Conservation (phyloP, 1,284 basidiomycete genomes). For the Hymenochaete sp. region DNA sequence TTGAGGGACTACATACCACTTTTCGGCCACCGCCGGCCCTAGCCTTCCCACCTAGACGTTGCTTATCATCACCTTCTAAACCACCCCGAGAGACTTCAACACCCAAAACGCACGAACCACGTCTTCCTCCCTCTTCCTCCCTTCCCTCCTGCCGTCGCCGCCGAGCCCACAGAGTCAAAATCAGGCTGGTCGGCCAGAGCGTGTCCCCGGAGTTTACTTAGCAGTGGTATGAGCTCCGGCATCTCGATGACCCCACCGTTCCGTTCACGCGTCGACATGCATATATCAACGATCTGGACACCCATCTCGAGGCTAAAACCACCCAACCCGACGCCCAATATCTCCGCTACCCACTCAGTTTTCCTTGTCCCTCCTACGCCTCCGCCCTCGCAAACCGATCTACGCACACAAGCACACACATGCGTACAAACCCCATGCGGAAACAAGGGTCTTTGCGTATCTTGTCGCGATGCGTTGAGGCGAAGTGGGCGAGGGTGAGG, state of each 20-base stretch:
- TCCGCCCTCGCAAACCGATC: constrained; percentile 89
- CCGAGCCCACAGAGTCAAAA: too few relatives aligned
- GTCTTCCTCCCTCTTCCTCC: constrained; percentile 68
- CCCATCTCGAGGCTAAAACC: constrained; percentile 97
- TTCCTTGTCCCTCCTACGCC: constrained; percentile 1
- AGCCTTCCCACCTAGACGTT: too few relatives aligned
- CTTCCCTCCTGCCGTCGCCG: too few relatives aligned
- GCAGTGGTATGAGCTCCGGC: constrained; percentile 72
- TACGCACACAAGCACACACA: constrained; percentile 93
- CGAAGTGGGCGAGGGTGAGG: constrained; percentile 75
- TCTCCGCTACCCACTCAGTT: constrained; percentile 71
- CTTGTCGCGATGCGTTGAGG: constrained; percentile 73
- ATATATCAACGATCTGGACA: constrained; percentile 95
- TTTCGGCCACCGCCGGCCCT: constrained; percentile 59
- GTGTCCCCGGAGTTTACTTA: constrained; percentile 62
- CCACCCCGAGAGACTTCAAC: constrained; percentile 79
- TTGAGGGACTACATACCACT: constrained; percentile 67
- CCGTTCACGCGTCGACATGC: constrained; percentile 77
- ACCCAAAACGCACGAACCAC: constrained; percentile 81
- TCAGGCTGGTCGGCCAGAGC: too few relatives aligned
- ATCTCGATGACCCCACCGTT: constrained; percentile 93
- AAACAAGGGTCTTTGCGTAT: constrained; percentile 85
- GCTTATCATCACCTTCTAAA: constrained; percentile 82
- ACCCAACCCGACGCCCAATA: constrained; percentile 76
- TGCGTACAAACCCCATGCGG: constrained; percentile 88